phyloP scores from a whole-genome alignment of 2,329 filamentous ascomycete genomes.

The Pestalotiopsis sp. region DNA sequence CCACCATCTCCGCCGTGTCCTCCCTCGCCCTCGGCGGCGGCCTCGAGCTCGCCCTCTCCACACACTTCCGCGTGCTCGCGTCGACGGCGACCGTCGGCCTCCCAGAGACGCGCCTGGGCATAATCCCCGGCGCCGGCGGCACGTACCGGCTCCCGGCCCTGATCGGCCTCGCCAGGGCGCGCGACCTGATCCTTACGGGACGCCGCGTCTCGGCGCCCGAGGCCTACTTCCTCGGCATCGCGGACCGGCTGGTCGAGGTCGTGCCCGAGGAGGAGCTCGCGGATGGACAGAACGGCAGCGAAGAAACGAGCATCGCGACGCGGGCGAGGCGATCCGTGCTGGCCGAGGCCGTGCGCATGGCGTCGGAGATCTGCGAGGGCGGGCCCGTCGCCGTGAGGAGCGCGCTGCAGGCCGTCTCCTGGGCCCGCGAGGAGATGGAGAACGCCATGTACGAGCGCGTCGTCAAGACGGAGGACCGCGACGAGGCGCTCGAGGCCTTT shows the following conservation, averaged over 20 bases:
- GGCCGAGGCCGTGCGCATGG: constrained; percentile 76
- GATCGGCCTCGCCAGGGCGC: constrained; percentile 79
- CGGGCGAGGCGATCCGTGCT: constrained; percentile 70
- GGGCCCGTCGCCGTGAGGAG: constrained; percentile 82
- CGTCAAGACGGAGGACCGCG: constrained; percentile 79
- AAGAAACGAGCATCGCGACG: constrained; percentile 51
- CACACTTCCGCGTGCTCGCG: constrained; percentile 84
- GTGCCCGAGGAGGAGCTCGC: constrained; percentile 55
- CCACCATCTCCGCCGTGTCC: constrained; percentile 86
- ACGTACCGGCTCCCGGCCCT: constrained; percentile 84
- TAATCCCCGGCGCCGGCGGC: constrained; percentile 92
- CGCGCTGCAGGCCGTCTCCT: constrained; percentile 76
- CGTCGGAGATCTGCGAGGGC: constrained; percentile 84
- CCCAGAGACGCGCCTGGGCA: constrained; percentile 89
- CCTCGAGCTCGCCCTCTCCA: constrained; percentile 87
- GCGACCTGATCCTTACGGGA: constrained; percentile 88
- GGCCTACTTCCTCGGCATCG: constrained; percentile 89
- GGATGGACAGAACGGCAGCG: constrained; percentile 28
- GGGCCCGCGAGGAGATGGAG: constrained; percentile 76
- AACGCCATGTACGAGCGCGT: constrained; percentile 85
- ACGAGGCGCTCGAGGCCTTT: constrained; percentile 89
- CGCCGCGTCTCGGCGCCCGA: constrained; percentile 81
- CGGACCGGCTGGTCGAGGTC: constrained; percentile 86
- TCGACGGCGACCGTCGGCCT: constrained; percentile 79
- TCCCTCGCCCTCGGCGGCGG: constrained; percentile 90